phyloP scores from a whole-genome alignment of 148 eudicot genomes.

The Chenopodium suecicum region DNA sequence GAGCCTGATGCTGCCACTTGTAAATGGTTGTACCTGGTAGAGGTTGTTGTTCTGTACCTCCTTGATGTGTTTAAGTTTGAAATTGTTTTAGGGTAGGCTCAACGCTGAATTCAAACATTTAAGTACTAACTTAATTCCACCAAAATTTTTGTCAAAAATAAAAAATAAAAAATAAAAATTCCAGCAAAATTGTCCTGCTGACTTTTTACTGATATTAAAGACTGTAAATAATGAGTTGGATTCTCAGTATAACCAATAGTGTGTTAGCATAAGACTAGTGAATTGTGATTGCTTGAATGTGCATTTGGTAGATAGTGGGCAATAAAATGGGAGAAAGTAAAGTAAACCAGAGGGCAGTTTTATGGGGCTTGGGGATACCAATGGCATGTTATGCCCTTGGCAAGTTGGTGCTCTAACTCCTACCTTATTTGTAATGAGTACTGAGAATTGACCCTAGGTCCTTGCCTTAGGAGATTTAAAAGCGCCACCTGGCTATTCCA shows the following conservation, averaged over 20 bases:
- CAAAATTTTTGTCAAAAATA: neutral
- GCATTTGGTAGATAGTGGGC: neutral
- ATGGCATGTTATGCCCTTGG: neutral
- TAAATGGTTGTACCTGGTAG: neutral
- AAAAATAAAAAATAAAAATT: neutral
- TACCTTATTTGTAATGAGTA: neutral
- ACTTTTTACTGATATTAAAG: neutral
- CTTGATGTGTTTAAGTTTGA: neutral
- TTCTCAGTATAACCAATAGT: neutral
- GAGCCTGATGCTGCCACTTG: neutral
- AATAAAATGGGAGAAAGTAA: neutral
- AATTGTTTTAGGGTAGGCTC: neutral
- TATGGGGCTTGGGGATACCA: neutral
- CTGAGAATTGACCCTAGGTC: neutral
- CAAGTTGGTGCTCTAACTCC: neutral
- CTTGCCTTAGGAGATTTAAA: neutral
- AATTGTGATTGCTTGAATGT: neutral
- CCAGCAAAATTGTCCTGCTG: neutral
- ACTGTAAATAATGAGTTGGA: neutral
- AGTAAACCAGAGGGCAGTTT: neutral
- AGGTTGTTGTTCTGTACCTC: neutral
- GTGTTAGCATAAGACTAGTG: neutral
- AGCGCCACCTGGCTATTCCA: neutral
- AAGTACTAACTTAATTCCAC: neutral
- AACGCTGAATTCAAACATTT: neutral